Base-by-base conservation (phyloP, 495 filamentous ascomycete species). In the Choiromyces venosus region DNA sequence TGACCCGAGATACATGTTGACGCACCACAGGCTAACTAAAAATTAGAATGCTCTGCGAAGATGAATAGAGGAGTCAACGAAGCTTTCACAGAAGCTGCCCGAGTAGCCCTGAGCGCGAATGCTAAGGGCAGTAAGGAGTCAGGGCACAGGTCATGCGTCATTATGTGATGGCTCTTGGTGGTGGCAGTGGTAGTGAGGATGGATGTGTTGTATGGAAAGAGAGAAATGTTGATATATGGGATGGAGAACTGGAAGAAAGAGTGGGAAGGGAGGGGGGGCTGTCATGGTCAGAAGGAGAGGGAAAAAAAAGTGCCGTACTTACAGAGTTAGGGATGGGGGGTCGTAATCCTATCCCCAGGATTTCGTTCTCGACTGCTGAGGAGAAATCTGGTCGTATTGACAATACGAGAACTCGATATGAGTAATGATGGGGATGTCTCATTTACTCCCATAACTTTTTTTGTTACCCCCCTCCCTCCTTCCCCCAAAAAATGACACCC, bases 1-100 rank as follows among this genome's bases (percentile, higher is more conserved):
- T 71, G 16, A 33, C 39, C 19, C 37, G 10, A 39, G 16, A 21
- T 38, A 69, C 25, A 29, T 65, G 35, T 33, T 38, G 25, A 33
- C 33, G 66, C 29, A 64, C 37, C 29, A 64, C 37, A 35, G 35
- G 66, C 70, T 71, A 74, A 68, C 73, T 66, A n/a, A 38, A 37
- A 18, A 69, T 73, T 75, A 90, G 95, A 99, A 85, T 99, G 95
- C 86, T 98, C 96, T 38, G 95, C 95, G 19, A 97, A 97, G 86
- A 90, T 93, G 82, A 99, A 99, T 83, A 87, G 95, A 46, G 95
- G 95, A 69, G 96, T 99, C 79, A 95, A 97, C 81, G 95, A 99
- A 82, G 96, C 95, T 42, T 99, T 99, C 82, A 97, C 96, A 65
- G 95, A 99, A 85, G 95, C 95, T 46, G 96, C 95, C 65, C 90